Conservation (phyloP, 768 basidiomycete species). For the Suillus paluster region DNA sequence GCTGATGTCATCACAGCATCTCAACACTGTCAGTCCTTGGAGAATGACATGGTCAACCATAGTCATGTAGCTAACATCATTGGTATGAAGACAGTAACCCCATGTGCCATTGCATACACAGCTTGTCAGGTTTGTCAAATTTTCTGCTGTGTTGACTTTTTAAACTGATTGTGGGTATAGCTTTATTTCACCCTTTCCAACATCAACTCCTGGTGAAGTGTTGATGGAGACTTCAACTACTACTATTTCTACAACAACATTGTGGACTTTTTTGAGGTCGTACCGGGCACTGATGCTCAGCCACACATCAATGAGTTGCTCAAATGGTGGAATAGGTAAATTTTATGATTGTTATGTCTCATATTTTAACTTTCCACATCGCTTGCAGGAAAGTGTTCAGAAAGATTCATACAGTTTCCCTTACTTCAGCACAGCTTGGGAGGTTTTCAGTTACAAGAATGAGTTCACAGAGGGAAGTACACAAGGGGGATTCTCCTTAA, state of each 20-base stretch:
- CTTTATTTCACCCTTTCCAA: not conserved
- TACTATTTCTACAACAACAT: slow-evolving; percentile 6
- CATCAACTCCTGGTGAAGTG: slow-evolving; percentile 6
- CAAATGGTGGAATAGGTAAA: slow-evolving; percentile 5
- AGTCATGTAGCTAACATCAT: slow-evolving; percentile 5
- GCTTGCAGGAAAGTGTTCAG: no score
- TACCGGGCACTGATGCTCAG: slow-evolving; percentile 11
- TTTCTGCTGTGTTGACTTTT: not conserved
- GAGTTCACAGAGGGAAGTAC: no score
- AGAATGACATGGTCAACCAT: not conserved
- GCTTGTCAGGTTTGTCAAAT: slow-evolving; percentile 22
- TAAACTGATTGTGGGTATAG: not conserved
- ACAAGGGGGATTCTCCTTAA: no score
- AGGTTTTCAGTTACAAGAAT: no score
- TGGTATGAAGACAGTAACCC: slow-evolving; percentile 15
- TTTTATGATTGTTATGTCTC: not conserved
- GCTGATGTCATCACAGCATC: not conserved
- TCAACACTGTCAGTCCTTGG: not conserved
- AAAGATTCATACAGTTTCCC: no score
- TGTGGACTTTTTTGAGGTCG: slow-evolving; percentile 22
- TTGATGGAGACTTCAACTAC: slow-evolving; percentile 15
- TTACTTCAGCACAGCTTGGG: no score
- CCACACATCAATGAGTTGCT: not conserved
- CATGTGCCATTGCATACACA: slow-evolving; percentile 21
- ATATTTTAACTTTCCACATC: no score